phyloP scores from a whole-genome alignment of 352 stramenopile genomes.

The Thalassiosira pacifica region DNA sequence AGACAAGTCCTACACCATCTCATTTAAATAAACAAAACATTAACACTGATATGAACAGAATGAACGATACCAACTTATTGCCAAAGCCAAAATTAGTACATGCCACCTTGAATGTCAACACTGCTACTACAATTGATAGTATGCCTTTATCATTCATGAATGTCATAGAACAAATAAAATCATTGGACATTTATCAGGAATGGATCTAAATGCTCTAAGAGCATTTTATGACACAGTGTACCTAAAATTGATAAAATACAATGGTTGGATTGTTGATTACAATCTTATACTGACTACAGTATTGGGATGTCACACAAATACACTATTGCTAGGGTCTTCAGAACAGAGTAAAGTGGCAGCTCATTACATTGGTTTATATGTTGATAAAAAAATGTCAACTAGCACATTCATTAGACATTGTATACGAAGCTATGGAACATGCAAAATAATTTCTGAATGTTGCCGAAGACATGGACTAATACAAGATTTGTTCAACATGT shows the following conservation, averaged over 20 bases:
- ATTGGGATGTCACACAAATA: conserved; percentile 41
- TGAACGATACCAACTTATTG: too few relatives aligned
- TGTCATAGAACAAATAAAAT: conserved; percentile 26
- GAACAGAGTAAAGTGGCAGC: conserved; percentile 49
- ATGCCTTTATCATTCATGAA: conserved; percentile 11
- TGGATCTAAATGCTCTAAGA: conserved; percentile 18
- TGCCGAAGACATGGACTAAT: conserved; percentile 39
- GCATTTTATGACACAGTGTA: conserved; percentile 39
- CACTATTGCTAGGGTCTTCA: conserved; percentile 31
- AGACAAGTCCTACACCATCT: too few relatives aligned
- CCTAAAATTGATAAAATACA: conserved; percentile 7
- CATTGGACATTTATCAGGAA: conserved; percentile 21
- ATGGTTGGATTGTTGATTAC: conserved; percentile 56
- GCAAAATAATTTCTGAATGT: conserved; percentile 39
- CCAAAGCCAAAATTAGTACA: too few relatives aligned
- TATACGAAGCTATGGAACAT: conserved; percentile 41
- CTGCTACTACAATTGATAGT: background rate
- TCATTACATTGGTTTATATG: conserved; percentile 52
- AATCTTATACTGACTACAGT: conserved; percentile 34
- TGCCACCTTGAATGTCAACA: too few relatives aligned
- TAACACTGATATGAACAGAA: too few relatives aligned
- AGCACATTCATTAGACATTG: conserved; percentile 39
- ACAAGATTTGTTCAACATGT: conserved; percentile 32
- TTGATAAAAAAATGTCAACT: conserved; percentile 40
- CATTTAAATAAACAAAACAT: too few relatives aligned